phyloP scores from a whole-genome alignment of 2,329 filamentous ascomycete genomes.

The Curvularia verruculosa region DNA sequence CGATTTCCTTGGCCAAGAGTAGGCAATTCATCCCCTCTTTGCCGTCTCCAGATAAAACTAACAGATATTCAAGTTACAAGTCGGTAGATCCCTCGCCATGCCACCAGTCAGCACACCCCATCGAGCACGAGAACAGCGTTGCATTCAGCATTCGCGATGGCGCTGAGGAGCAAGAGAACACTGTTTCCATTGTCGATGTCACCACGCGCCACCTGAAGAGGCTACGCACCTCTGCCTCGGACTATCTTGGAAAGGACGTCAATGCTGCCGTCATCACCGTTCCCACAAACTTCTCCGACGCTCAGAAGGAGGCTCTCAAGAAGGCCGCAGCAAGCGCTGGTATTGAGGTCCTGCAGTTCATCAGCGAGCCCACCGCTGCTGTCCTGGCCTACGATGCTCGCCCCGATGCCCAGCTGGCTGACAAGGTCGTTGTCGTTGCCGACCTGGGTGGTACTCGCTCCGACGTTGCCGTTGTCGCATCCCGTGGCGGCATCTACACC shows the following conservation, averaged over 20 bases:
- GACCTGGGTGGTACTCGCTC: conserved; percentile 93
- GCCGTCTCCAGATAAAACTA: conserved; percentile 15
- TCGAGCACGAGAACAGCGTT: conserved; percentile 73
- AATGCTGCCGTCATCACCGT: conserved; percentile 94
- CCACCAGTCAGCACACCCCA: conserved; percentile 90
- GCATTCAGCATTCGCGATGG: conserved; percentile 86
- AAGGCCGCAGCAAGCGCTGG: conserved; percentile 79
- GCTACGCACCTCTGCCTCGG: conserved; percentile 80
- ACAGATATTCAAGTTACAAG: conserved; percentile 69
- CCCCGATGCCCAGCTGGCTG: conserved; percentile 72
- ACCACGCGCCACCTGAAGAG: conserved; percentile 84
- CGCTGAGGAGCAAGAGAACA: conserved; percentile 60
- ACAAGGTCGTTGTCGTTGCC: conserved; percentile 90
- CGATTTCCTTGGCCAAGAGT: conserved; percentile 95
- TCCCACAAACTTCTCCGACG: conserved; percentile 89
- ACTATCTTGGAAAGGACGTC: conserved; percentile 91
- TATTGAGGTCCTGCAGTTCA: conserved; percentile 89
- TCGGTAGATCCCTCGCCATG: conserved; percentile 94
- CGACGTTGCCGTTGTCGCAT: conserved; percentile 88
- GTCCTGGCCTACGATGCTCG: conserved; percentile 90
- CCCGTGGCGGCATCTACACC: conserved; percentile 94
- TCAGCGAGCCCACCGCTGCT: conserved; percentile 87
- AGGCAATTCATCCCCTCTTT: conserved; percentile 44
- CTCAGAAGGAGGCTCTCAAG: conserved; percentile 80
- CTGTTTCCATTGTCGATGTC: conserved; percentile 78